phyloP scores from a whole-genome alignment of 2,329 filamentous ascomycete species.

The Colletotrichum truncatum region DNA sequence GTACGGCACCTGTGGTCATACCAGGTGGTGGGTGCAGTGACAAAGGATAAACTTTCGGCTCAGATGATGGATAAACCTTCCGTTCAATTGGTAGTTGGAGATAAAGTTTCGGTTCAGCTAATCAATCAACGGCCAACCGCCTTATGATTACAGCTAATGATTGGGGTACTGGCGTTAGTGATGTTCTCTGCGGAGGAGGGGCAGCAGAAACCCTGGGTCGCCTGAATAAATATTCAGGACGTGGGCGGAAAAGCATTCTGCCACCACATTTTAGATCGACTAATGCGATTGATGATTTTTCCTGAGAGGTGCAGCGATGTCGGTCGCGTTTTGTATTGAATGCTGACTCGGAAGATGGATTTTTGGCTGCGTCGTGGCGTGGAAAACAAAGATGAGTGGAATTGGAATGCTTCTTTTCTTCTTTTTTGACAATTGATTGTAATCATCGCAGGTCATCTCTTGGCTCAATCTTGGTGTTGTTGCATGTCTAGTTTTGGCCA shows the following conservation, averaged over 20 bases:
- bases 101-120: too few relatives aligned
- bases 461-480: too few relatives aligned
- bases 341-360: not conserved
- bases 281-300: conserved; percentile 19
- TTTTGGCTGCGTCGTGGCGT: too few relatives aligned
- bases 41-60: not conserved
- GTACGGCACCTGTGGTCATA: conserved; percentile 8
- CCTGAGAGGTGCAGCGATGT: not conserved
- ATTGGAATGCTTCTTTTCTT: too few relatives aligned
- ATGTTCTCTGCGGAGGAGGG: not conserved
- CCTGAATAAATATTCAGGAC: not conserved
- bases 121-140: too few relatives aligned
- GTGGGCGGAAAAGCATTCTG: conserved; percentile 22
- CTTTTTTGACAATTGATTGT: too few relatives aligned
- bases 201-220: not conserved
- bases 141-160: too few relatives aligned
- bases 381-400: too few relatives aligned
- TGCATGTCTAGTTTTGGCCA: too few relatives aligned
- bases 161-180: not conserved
- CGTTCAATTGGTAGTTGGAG: too few relatives aligned
- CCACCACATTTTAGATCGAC: not conserved
- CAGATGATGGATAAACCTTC: not conserved
- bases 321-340: not conserved
- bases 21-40: not conserved
- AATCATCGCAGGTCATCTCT: too few relatives aligned